These are phyloP conservation scores for Schizophyllum commune DNA, from an alignment of 1,284 basidiomycete genomes.

Conservation along the genomic window DNA sequence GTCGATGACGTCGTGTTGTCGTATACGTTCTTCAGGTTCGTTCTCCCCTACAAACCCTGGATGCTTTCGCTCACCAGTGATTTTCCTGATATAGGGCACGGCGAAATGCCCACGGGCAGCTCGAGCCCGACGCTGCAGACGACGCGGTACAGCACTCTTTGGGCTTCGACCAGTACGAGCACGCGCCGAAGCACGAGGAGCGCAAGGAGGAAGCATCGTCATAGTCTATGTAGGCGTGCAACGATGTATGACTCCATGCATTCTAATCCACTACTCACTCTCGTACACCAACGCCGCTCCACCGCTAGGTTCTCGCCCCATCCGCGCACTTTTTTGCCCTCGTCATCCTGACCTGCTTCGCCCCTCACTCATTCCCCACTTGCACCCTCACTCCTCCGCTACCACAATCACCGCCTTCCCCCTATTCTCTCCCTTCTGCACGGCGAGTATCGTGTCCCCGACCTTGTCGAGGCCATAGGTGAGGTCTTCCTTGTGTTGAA, in stretches of 20 bases:
- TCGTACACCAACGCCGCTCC: too few relatives aligned
- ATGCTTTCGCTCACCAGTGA: constrained; percentile 5
- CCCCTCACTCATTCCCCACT: too few relatives aligned
- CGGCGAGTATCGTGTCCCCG: constrained; percentile 43
- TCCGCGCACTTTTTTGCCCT: too few relatives aligned
- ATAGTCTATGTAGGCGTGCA: background rate
- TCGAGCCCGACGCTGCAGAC: constrained; percentile 82
- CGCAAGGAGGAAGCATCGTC: constrained; percentile 2
- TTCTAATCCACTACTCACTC: too few relatives aligned
- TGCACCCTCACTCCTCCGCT: constrained; percentile 28
- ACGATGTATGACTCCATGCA: background rate
- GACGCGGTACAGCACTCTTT: constrained; percentile 69
- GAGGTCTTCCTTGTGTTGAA: constrained; percentile 53
- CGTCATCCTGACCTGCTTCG: too few relatives aligned
- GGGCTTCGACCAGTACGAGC: constrained; percentile 64
- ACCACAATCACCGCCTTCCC: constrained; percentile 52
- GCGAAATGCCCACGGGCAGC: constrained; percentile 71
- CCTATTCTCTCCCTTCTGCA: constrained; percentile 49
- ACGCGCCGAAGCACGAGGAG: constrained; percentile 31
- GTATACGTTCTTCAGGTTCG: constrained; percentile 95
- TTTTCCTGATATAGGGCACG: constrained; percentile 48
- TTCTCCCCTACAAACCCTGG: constrained; percentile 1
- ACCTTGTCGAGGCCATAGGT: constrained; percentile 42
- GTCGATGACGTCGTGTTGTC: constrained; percentile 90
- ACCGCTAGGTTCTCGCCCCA: too few relatives aligned